Evolutionary conservation across 2,329 filamentous ascomycete species (phyloP), one percentile per base, ranked within the genome.

Genomic region (Pyricularia sp.): DNA sequence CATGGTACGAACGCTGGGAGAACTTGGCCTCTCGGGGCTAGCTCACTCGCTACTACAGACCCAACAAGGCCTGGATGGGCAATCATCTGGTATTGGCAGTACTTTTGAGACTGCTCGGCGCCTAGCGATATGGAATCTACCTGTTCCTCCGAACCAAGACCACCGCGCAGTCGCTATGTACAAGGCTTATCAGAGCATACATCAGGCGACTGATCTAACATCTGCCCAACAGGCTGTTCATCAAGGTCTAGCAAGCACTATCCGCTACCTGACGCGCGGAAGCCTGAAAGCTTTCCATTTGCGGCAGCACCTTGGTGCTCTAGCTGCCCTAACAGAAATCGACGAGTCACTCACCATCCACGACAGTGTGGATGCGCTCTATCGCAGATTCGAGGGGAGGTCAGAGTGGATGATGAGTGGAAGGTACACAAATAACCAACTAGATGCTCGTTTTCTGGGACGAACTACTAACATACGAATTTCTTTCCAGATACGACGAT

Each of bases 61-160:
- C 8, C 86, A 91, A 65, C 82, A 88, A 65, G 83, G 80, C 26
- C 76, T 83, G 10, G 83, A 85, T 44, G 81, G 79, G 31, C 82
- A 82, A 4, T 79, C 83, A 2, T 76, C 81, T 8, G 85, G 84
- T 0, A 78, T 89, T 8, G 88, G 91, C 61, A 88, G 83, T 67
- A 91, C 91, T 64, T 88, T 96, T 68, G 84, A 86, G 64, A 91
- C 90, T 6, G 92, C 93, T 24, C 84, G 90, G 66, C 89, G 88
- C 68, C 79, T 97, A 19, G 92, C 94, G 69, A 88, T 93, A 71
- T 99, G 94, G 94, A 93, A 97, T 72, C 81, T 97, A 24, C 89
- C 90, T 16, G 86, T 87, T 0, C 90, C 92, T 0, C 78, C 81
- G 8, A 77, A 81, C 2, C 84, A 82, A 62, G 78, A 82, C 13